A percentile compares a stretch with the other conserved stretches of the same genome.
These are phyloP conservation scores for Dipteronia dyeriana DNA, from an alignment of 345 rosid genomes.

Conservation along the genomic window DNA sequence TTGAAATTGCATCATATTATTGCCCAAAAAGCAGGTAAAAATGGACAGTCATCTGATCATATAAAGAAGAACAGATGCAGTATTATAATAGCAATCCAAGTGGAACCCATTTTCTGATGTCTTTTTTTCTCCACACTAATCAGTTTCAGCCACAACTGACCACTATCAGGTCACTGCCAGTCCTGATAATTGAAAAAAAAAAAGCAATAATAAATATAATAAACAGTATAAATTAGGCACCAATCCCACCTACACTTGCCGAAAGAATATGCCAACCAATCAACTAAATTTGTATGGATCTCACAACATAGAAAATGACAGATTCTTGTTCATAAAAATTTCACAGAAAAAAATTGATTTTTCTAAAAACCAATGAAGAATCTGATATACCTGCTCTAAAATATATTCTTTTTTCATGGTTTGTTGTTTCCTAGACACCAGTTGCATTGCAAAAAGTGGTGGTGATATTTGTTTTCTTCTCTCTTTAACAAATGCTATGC, in stretches of 20 bases:
- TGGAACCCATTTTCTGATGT: neutral
- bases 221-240: neutral
- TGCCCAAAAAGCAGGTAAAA: neutral
- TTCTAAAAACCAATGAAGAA: neutral
- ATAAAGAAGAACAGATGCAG: neutral
- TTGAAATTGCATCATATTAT: neutral
- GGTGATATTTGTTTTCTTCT: slow-evolving; percentile 3
- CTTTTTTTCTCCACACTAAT: neutral
- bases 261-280: slow-evolving; percentile 5
- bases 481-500: neutral
- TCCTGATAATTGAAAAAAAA: neutral
- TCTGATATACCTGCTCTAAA: slow-evolving; percentile 1
- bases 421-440: slow-evolving; percentile 19
- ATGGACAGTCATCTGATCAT: neutral
- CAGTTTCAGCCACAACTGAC: no score
- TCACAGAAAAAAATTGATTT: neutral
- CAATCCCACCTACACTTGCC: neutral
- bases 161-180: neutral
- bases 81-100: neutral
- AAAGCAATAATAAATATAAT: neutral
- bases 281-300: slow-evolving; percentile 11
- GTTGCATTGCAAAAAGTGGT: slow-evolving; percentile 28
- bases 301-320: neutral
- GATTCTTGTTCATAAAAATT: neutral
- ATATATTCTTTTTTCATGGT: neutral